Percentiles rank a stretch among this genome's conserved stretches.
phyloP scores from a whole-genome alignment of 106 monocot species.

The Dendrobium officinale region DNA sequence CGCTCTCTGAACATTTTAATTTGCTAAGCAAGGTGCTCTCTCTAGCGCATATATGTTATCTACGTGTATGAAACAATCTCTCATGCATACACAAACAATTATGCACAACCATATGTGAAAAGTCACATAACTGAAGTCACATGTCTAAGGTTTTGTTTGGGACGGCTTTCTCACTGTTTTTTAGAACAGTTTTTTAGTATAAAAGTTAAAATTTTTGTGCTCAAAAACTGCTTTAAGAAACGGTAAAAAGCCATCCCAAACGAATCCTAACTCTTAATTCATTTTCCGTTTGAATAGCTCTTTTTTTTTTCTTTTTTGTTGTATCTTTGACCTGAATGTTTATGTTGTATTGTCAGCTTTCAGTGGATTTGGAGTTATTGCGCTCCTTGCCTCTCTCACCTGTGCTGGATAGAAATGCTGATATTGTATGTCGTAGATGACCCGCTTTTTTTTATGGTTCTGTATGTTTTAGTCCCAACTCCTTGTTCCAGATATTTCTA shows the following conservation, averaged over 20 bases:
- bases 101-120: not conserved
- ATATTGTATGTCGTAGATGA: conserved; percentile 40
- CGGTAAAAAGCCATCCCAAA: no score
- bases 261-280: not conserved
- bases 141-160: not conserved
- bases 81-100: no score
- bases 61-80: no score
- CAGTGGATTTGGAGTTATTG: conserved; percentile 71
- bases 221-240: no score
- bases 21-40: no score
- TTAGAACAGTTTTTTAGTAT: no score
- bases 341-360: conserved; percentile 36
- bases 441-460: conserved; percentile 10
- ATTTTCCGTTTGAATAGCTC: not conserved
- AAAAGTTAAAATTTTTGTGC: no score
- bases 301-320: no score
- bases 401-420: conserved; percentile 29
- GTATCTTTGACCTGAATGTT: not conserved
- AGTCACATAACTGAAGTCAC: not conserved
- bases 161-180: no score
- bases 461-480: conserved; percentile 16
- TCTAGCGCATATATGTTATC: no score
- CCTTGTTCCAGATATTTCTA: not conserved
- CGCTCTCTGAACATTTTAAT: not conserved
- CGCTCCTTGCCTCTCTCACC: conserved; percentile 73